Base-by-base conservation (phyloP, 2,329 filamentous ascomycete species). In the Tolypocladium inflatum region DNA sequence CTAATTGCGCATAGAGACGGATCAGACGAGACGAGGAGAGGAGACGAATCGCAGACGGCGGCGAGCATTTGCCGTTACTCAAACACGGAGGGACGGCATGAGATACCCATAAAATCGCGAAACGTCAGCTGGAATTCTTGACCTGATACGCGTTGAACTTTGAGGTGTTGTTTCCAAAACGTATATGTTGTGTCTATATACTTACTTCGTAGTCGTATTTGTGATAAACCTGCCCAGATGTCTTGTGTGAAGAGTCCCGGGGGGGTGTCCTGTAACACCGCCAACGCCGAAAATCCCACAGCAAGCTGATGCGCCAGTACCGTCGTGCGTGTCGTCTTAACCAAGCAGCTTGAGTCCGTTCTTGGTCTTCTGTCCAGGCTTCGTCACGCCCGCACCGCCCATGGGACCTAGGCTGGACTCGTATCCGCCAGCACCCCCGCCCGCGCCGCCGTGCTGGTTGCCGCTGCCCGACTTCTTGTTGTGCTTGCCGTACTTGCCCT, bases 331-430 rank as follows among this genome's bases (percentile, higher is more conserved):
- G 35, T 11, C 52, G 52, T 10, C 13, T 51, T 70, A 87, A 58
- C 84, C 84, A 53, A 87, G 71, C 56, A 87, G 69, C 63, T 80
- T 82, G 61, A 87, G 68, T 0, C 84, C 84, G 41, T 84, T 83
- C 75, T 86, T 86, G n/a, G 82, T 87, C 77, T 86, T 87, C 65
- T 83, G 80, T 2, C 84, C 83, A 1, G 82, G 78, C 72, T 87
- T 87, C 41, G 78, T 78, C 33, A 87, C 75, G 19, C 84, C 84
- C 21, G 73, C 75, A 13, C 78, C 78, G 17, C 68, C 70, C 61
- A 72, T 70, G 41, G 81, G 78, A 0, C 81, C 82, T 9, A 84
- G 66, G 54, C 74, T 73, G 9, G 80, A 75, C 66, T 84, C 80
- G 63, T 80, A 80, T 11, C 74, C 70, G 43, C 68, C 66, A 37